Conservation (phyloP, 1,139 yeast species). For the Blastobotrys elegans region DNA sequence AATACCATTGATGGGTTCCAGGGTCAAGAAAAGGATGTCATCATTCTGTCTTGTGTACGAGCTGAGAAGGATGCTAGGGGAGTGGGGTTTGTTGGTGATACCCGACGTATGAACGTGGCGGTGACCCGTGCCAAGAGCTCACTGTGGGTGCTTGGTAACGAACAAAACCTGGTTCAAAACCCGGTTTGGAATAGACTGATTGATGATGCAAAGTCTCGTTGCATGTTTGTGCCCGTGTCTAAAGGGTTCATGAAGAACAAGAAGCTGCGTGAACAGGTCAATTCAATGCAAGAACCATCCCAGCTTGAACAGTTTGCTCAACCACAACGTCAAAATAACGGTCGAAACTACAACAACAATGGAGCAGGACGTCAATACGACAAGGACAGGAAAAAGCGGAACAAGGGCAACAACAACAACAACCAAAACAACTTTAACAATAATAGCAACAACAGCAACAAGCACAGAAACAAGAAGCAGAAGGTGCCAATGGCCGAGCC, state of each 20-base stretch:
- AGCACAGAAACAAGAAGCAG: not conserved
- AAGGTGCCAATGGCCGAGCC: not conserved
- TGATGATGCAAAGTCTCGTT: slow-evolving; percentile 54
- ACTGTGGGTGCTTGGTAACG: slow-evolving; percentile 87
- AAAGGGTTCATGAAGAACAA: slow-evolving; percentile 34
- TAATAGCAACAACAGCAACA: not conserved
- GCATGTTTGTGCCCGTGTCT: slow-evolving; percentile 32
- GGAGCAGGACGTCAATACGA: not conserved
- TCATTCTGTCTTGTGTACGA: slow-evolving; percentile 91
- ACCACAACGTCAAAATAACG: not conserved
- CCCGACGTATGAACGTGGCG: slow-evolving; percentile 94
- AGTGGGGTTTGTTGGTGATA: slow-evolving; percentile 85
- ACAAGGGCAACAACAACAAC: not conserved
- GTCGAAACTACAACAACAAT: not conserved
- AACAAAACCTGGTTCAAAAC: slow-evolving; percentile 44
- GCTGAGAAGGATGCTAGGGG: slow-evolving; percentile 55
- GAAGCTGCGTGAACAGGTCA: not conserved
- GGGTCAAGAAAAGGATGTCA: slow-evolving; percentile 95
- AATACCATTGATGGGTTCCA: slow-evolving; percentile 97
- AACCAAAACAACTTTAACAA: not conserved
- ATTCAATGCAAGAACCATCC: not conserved
- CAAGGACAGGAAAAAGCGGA: not conserved
- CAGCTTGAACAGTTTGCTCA: too few relatives aligned
- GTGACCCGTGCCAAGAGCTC: slow-evolving; percentile 90
- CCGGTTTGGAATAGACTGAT: slow-evolving; percentile 66